Percentiles rank a stretch among this genome's conserved stretches.
Evolutionary conservation across 106 monocot species (phyloP).

Genomic region (Dioscorea zingiberensis): DNA sequence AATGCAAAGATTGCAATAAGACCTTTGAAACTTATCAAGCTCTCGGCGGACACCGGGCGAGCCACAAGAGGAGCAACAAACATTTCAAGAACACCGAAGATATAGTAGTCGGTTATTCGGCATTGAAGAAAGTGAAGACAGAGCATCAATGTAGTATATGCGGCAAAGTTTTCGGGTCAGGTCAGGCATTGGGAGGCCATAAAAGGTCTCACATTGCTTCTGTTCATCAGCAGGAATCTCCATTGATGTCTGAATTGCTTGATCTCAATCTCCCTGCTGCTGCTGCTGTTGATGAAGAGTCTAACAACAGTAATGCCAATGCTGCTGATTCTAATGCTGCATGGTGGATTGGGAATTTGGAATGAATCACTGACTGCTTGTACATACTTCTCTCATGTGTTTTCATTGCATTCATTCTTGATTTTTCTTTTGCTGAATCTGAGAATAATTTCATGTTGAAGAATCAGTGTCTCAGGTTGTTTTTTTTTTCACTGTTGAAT

Average conservation of each 20-base stretch:
- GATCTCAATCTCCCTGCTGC: slow-evolving; percentile 17
- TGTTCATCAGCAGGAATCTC: not conserved
- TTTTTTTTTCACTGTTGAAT: too few species aligned
- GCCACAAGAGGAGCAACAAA: slow-evolving; percentile 7
- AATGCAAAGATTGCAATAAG: slow-evolving; percentile 33
- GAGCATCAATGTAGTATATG: slow-evolving; percentile 5
- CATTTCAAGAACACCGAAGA: not conserved
- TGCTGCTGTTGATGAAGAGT: not conserved
- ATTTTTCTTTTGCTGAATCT: too few species aligned
- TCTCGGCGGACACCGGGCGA: slow-evolving; percentile 23
- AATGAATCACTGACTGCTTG: too few species aligned
- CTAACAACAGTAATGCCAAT: not conserved
- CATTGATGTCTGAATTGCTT: not conserved
- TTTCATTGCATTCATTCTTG: too few species aligned
- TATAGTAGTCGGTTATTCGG: not conserved
- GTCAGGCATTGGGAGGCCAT: slow-evolving; percentile 26
- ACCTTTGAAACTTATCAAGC: slow-evolving; percentile 20
- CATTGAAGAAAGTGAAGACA: not conserved
- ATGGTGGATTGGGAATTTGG: slow-evolving; percentile 4
- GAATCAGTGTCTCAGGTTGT: too few species aligned
- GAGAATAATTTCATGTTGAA: too few species aligned
- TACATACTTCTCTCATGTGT: too few species aligned
- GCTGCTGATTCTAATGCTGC: not conserved
- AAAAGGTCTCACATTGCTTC: slow-evolving; percentile 12
- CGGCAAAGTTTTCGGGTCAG: slow-evolving; percentile 4